Base-by-base conservation (phyloP, 2,329 filamentous ascomycete species). In the Cladosporium sp. region DNA sequence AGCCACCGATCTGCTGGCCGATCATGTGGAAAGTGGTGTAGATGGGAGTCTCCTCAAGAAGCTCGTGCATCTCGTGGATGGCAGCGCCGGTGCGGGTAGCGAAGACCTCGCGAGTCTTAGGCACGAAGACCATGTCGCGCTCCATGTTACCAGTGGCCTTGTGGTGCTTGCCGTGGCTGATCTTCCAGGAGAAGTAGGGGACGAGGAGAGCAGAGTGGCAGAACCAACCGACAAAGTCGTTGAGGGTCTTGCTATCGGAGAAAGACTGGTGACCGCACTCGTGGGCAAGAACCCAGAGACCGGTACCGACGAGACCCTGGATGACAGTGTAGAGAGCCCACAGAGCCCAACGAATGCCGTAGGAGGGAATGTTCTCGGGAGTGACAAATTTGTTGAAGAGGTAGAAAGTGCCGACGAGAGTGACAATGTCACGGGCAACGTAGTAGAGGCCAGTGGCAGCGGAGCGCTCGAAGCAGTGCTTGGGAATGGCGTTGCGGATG, bases 141-240 rank as follows among this genome's bases (percentile, higher is more conserved):
- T 96, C 93, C 82, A 99, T 89, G 85, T 99, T 88, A 74, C 93
- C 95, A 47, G 95, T 99, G 70, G 93, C 93, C 87, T 98, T 98
- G 91, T 99, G 95, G 85, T 99, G 95, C 88, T 97, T 97, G 84
- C 92, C 91, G 84, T 99, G 95, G 72, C 93, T 97, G 81, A 98
- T 93, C 84, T 99, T 96, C 95, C 95, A 99, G 78, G 92, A 96
- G 84, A 97, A 99, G 84, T 98, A 99, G 26, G 95, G 95, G 59
- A 99, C 94, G 65, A 97, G 85, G 47, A 97, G 88, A 54, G 88
- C 80, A 44, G 93, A 97, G 84, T 98, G 94, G 73, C 92, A 87
- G 78, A 97, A 80, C 92, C 92, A 97, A 75, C 94, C 94, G 66
- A 95, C 92, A 30, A 91, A 87, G 80, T 98, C 93, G 83, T 98